Evolutionary conservation across 305 asterid genomes (phyloP).

Genomic region (Fraxinus sp.): DNA sequence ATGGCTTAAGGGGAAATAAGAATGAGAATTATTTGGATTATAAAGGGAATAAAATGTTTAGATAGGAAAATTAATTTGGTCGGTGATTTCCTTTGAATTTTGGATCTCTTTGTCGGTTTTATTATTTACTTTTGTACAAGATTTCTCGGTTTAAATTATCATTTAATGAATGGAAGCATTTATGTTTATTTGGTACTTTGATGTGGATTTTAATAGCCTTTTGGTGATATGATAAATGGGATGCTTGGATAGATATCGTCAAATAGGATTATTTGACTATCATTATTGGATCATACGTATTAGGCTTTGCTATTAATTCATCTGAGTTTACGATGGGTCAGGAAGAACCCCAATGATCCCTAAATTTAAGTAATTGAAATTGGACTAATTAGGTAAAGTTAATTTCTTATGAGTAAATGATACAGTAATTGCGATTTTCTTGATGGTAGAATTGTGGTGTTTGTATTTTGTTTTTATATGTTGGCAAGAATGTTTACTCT

Average conservation of each 20-base stretch:
- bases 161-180: background rate
- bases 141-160: background rate
- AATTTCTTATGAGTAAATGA: background rate
- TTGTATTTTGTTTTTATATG: too few species aligned
- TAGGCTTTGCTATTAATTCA: too few species aligned
- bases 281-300: too few species aligned
- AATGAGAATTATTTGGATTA: slow-evolving; percentile 18
- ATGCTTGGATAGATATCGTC: background rate
- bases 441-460: background rate
- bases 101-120: slow-evolving; percentile 22
- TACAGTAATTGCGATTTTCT: slow-evolving; percentile 10
- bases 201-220: background rate
- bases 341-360: slow-evolving; percentile 5
- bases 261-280: background rate
- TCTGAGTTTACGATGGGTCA: background rate
- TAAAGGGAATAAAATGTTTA: background rate
- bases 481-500: background rate
- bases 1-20: background rate
- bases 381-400: background rate
- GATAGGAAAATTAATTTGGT: background rate
- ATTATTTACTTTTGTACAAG: too few species aligned
- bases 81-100: slow-evolving; percentile 16
- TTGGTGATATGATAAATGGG: background rate
- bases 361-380: slow-evolving; percentile 8
- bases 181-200: background rate